A percentile compares a stretch with the other conserved stretches of the same genome.
Evolutionary conservation across 1,139 yeast genomes (phyloP).

Genomic region (Lodderomyces beijingensis): DNA sequence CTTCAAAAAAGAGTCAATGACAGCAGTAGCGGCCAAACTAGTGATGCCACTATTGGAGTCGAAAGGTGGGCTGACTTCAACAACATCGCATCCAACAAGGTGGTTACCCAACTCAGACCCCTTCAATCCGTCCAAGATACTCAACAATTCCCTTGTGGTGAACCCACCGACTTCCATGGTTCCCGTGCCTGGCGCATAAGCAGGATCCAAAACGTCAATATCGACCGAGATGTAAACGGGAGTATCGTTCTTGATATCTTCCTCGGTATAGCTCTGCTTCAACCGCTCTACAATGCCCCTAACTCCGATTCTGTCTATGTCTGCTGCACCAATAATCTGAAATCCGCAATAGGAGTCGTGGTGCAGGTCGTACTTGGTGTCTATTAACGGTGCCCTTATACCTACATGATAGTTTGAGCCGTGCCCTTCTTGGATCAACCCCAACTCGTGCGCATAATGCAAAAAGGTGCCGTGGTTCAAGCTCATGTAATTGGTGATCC

Average conservation of each 20-base stretch:
- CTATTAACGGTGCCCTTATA: constrained; percentile 54
- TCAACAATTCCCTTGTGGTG: constrained; percentile 45
- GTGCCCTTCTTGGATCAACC: no score
- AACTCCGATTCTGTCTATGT: constrained; percentile 43
- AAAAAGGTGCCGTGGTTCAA: no score
- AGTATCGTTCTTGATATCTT: constrained; percentile 11
- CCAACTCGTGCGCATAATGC: no score
- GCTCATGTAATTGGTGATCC: no score
- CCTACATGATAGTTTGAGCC: no score
- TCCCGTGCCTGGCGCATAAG: constrained; percentile 53
- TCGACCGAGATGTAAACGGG: constrained; percentile 52
- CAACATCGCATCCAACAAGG: constrained; percentile 54
- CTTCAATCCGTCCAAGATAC: constrained; percentile 44
- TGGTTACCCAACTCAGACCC: constrained; percentile 29
- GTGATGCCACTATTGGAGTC: constrained; percentile 49
- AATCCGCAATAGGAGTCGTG: constrained; percentile 53
- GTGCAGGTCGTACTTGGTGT: constrained; percentile 27
- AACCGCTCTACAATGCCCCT: constrained; percentile 35
- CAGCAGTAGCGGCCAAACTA: constrained; percentile 51
- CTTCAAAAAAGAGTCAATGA: constrained; percentile 47
- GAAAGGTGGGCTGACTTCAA: constrained; percentile 54
- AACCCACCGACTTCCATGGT: constrained; percentile 56
- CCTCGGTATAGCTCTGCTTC: constrained; percentile 14
- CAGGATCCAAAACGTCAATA: constrained; percentile 54
- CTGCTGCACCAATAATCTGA: constrained; percentile 42